Percentiles rank a stretch among this genome's conserved stretches.
These are phyloP conservation scores for Tricholoma sp. DNA, from an alignment of 768 basidiomycete genomes.

Conservation along the genomic window DNA sequence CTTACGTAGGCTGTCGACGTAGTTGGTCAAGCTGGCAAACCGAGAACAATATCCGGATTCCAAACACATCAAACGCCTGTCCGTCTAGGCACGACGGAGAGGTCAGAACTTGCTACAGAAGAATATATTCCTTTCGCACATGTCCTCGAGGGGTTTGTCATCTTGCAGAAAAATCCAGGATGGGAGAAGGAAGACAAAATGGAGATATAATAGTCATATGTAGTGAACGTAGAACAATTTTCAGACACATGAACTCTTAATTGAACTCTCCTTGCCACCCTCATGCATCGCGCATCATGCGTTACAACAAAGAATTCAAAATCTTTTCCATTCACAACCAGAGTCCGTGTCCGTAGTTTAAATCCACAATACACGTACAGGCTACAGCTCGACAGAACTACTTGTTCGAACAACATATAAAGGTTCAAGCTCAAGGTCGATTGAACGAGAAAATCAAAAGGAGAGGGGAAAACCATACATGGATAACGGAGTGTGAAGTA, in stretches of 20 bases:
- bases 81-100: constrained; percentile 87
- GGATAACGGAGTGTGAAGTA: neutral
- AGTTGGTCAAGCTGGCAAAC: constrained; percentile 96
- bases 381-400: neutral
- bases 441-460: neutral
- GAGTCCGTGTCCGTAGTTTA: neutral
- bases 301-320: neutral
- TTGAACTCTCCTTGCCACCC: neutral
- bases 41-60: constrained; percentile 95
- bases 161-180: constrained; percentile 88
- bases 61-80: constrained; percentile 98
- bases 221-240: neutral
- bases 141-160: constrained; percentile 90
- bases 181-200: constrained; percentile 85
- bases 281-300: no score
- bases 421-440: neutral
- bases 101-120: constrained; percentile 95
- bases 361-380: neutral
- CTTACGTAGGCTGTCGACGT: constrained; percentile 81
- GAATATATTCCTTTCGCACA: constrained; percentile 90
- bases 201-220: constrained; percentile 53
- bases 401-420: neutral
- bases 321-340: no score
- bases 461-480: neutral
- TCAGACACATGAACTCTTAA: neutral